Percentiles rank a stretch among this genome's conserved stretches.
Evolutionary conservation across 306 rosid species (phyloP).

Genomic region (Pachyrhizus erosus): DNA sequence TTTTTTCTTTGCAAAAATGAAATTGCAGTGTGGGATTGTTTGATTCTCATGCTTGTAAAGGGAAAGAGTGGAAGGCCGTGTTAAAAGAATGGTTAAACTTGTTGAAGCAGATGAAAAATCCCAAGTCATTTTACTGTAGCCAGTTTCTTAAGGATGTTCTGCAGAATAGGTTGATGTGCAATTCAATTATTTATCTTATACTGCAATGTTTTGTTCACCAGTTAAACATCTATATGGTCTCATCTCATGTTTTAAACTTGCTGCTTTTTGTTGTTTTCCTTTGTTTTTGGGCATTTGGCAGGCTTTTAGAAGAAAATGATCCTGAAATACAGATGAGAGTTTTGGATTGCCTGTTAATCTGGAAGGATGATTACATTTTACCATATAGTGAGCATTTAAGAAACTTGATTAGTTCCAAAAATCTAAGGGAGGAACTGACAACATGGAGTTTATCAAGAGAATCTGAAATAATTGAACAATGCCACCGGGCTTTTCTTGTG

Average conservation of each 20-base stretch:
- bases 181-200: constrained; percentile 25
- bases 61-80: constrained; percentile 84
- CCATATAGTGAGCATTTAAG: constrained; percentile 76
- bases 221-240: constrained; percentile 5
- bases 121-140: constrained; percentile 63
- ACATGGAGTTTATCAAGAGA: constrained; percentile 89
- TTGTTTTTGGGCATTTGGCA: constrained; percentile 47
- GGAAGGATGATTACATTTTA: constrained; percentile 80
- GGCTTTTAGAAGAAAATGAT: constrained; percentile 93
- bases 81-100: constrained; percentile 95
- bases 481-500: constrained; percentile 72
- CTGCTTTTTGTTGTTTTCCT: not conserved
- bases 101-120: constrained; percentile 77
- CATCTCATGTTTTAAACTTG: constrained; percentile 19
- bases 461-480: constrained; percentile 65
- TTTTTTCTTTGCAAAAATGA: constrained; percentile 43
- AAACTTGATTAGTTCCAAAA: constrained; percentile 63
- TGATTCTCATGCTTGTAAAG: constrained; percentile 73
- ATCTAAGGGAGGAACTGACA: constrained; percentile 83
- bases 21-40: constrained; percentile 76
- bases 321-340: constrained; percentile 84
- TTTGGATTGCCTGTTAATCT: constrained; percentile 78
- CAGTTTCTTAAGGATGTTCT: constrained; percentile 80
- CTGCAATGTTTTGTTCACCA: constrained; percentile 1
- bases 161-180: constrained; percentile 70